These are phyloP conservation scores for Cladosporium velox DNA, from an alignment of 2,329 filamentous ascomycete species.

Conservation along the genomic window DNA sequence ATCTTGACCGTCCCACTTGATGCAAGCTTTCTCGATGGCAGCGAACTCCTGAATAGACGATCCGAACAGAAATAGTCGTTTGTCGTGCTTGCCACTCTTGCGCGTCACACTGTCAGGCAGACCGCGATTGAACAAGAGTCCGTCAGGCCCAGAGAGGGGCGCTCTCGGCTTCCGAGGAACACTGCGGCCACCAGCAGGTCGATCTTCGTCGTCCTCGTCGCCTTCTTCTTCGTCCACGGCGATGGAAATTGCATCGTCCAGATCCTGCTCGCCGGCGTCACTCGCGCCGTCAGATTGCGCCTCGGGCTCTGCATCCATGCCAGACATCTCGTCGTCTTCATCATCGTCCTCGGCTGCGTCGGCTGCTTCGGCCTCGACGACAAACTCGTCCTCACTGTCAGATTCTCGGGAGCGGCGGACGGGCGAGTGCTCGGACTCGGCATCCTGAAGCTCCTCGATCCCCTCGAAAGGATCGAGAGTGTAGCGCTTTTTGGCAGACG, in stretches of 20 bases:
- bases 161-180: slow-evolving; percentile 1
- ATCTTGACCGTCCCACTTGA: slow-evolving; percentile 53
- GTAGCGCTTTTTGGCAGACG: slow-evolving; percentile 34
- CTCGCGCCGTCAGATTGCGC: slow-evolving; percentile 32
- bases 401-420: slow-evolving; percentile 14
- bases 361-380: slow-evolving; percentile 35
- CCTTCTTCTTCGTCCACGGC: slow-evolving; percentile 20
- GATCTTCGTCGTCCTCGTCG: slow-evolving; percentile 1
- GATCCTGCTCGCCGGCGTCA: slow-evolving; percentile 42
- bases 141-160: slow-evolving; percentile 13
- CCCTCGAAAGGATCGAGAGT: slow-evolving; percentile 41
- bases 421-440: slow-evolving; percentile 9
- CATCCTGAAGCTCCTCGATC: slow-evolving; percentile 32
- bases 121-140: slow-evolving; percentile 29
- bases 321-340: slow-evolving; percentile 40
- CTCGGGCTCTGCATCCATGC: slow-evolving; percentile 38
- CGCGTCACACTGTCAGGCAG: slow-evolving; percentile 30
- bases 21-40: slow-evolving; percentile 50
- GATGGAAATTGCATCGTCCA: slow-evolving; percentile 33
- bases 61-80: slow-evolving; percentile 55
- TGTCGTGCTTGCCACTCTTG: slow-evolving; percentile 43
- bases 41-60: slow-evolving; percentile 52
- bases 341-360: slow-evolving; percentile 39
- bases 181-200: not conserved
- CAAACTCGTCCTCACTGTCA: slow-evolving; percentile 37